phyloP scores from a whole-genome alignment of 1,284 basidiomycete species.

The Mycosarcoma mackinlayi region DNA sequence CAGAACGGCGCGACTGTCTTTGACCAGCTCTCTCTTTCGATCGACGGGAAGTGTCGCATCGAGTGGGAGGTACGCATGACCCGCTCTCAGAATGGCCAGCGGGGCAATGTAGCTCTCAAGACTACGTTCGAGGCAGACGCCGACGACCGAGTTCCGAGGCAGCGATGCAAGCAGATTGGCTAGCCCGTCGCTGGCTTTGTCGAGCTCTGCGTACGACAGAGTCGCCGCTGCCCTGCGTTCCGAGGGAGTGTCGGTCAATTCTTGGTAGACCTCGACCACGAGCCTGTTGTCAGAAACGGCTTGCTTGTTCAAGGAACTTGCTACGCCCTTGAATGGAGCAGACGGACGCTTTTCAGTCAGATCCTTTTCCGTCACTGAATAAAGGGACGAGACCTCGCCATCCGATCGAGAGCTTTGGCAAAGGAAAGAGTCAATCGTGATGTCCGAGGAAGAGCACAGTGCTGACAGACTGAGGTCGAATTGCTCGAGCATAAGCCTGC shows the following conservation, averaged over 20 bases:
- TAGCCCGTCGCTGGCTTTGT: conserved; percentile 23
- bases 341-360: background rate
- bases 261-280: conserved; percentile 47
- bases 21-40: conserved; percentile 60
- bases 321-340: conserved; percentile 7
- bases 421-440: conserved; percentile 10
- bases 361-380: conserved; percentile 7
- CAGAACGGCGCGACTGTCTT: conserved; percentile 49
- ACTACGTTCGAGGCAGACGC: conserved; percentile 54
- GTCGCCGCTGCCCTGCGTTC: conserved; percentile 8
- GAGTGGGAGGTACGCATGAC: conserved; percentile 65
- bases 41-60: conserved; percentile 64
- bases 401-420: background rate
- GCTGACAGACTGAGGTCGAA: conserved; percentile 44
- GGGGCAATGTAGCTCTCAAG: conserved; percentile 57
- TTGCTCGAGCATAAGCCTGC: conserved; percentile 47
- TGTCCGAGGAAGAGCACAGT: conserved; percentile 25
- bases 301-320: conserved; percentile 14
- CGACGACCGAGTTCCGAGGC: conserved; percentile 49
- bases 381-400: conserved; percentile 2
- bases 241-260: conserved; percentile 12
- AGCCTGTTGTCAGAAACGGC: conserved; percentile 17
- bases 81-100: conserved; percentile 54
- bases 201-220: conserved; percentile 50
- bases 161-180: conserved; percentile 24